Conservation (phyloP, 768 basidiomycete species). For the Mrakia gelida region DNA sequence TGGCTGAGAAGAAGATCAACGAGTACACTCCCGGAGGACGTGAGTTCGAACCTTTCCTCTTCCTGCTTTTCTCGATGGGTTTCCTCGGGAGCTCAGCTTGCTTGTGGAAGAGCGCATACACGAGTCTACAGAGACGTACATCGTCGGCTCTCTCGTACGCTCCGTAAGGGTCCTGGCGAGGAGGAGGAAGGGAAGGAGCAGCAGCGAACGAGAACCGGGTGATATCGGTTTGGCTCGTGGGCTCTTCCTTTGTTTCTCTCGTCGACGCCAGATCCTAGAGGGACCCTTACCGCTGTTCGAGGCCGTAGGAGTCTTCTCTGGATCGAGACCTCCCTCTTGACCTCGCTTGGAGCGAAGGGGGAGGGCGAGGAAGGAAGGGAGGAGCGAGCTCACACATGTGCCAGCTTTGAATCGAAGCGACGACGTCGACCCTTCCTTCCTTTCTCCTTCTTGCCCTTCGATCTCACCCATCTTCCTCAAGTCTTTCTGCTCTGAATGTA, state of each 20-base stretch:
- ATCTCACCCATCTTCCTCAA: neutral
- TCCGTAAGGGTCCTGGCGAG: too few species aligned
- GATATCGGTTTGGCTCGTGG: too few species aligned
- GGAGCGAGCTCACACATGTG: neutral
- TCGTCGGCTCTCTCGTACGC: too few species aligned
- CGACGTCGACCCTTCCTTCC: neutral
- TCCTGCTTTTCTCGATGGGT: neutral
- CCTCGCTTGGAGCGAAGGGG: neutral
- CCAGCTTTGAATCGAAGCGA: neutral
- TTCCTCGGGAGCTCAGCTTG: too few species aligned
- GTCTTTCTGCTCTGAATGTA: too few species aligned
- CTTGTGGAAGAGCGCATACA: too few species aligned
- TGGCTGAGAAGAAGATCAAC: conserved; percentile 25
- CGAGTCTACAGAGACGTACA: too few species aligned
- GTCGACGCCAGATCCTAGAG: too few species aligned
- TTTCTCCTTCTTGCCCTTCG: neutral
- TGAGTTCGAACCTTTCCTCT: conserved; percentile 36
- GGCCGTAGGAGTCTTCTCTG: neutral
- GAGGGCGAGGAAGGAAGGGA: neutral
- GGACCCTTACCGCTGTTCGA: neutral
- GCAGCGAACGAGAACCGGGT: too few species aligned
- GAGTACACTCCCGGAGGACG: conserved; percentile 47
- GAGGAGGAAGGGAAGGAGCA: neutral
- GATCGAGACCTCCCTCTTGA: neutral
- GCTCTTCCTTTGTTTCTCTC: too few species aligned